A percentile compares a stretch with the other conserved stretches of the same genome.
These are phyloP conservation scores for Diaporthe australafricana DNA, from an alignment of 2,329 filamentous ascomycete species.

Conservation along the genomic window DNA sequence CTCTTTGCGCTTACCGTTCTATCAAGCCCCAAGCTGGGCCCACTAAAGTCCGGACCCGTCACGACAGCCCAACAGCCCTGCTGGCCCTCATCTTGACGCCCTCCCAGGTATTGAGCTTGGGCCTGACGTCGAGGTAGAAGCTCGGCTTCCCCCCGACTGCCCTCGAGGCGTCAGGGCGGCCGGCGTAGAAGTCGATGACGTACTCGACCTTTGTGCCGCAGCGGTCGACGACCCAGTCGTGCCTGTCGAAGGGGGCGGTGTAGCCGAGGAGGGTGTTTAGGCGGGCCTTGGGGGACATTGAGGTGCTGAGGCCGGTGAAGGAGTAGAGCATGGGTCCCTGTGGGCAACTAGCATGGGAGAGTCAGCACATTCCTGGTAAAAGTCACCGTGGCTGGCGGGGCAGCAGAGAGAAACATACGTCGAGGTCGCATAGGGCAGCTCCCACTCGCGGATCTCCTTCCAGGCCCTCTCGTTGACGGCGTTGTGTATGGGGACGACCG, in stretches of 20 bases:
- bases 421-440: slow-evolving; percentile 70
- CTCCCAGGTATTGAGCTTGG: slow-evolving; percentile 76
- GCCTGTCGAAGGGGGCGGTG: slow-evolving; percentile 89
- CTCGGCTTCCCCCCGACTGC: slow-evolving; percentile 59
- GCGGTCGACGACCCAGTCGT: slow-evolving; percentile 96
- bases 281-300: slow-evolving; percentile 84
- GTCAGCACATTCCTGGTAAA: not conserved
- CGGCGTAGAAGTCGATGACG: slow-evolving; percentile 97
- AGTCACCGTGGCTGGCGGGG: no score
- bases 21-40: not conserved
- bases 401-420: slow-evolving; percentile 53
- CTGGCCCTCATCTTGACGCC: slow-evolving; percentile 74
- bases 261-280: slow-evolving; percentile 90
- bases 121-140: slow-evolving; percentile 76
- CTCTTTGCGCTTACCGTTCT: not conserved
- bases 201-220: slow-evolving; percentile 91
- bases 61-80: slow-evolving; percentile 63
- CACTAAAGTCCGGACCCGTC: slow-evolving; percentile 13
- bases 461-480: slow-evolving; percentile 98
- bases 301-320: slow-evolving; percentile 79
- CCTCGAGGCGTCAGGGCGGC: slow-evolving; percentile 58
- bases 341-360: slow-evolving; percentile 59
- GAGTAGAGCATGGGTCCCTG: slow-evolving; percentile 85
- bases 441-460: slow-evolving; percentile 92
- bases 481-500: slow-evolving; percentile 97